phyloP scores from a whole-genome alignment of 2,329 filamentous ascomycete species.

The Trichophyton mentagrophytes region DNA sequence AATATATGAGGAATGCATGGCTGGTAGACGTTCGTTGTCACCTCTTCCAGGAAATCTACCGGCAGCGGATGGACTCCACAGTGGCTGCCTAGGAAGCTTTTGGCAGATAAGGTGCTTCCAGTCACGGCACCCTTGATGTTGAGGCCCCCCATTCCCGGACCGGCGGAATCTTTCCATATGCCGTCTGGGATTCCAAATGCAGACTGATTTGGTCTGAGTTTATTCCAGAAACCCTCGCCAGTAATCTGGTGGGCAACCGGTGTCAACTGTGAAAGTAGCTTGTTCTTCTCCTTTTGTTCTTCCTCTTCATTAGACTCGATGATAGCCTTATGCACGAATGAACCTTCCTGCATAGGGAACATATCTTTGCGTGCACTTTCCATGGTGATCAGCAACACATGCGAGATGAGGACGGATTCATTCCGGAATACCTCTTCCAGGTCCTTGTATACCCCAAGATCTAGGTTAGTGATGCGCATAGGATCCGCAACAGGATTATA shows the following conservation, averaged over 20 bases:
- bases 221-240: constrained; percentile 16
- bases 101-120: constrained; percentile 23
- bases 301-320: constrained; percentile 16
- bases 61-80: constrained; percentile 22
- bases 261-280: constrained; percentile 18
- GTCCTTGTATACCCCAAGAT: constrained; percentile 18
- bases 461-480: constrained; percentile 21
- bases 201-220: constrained; percentile 4
- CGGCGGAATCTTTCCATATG: constrained; percentile 16
- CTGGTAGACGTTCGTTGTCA: constrained; percentile 20
- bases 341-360: constrained; percentile 21
- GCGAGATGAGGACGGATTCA: constrained; percentile 19
- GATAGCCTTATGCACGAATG: constrained; percentile 19
- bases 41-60: constrained; percentile 22
- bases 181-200: constrained; percentile 7
- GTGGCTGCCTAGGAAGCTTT: constrained; percentile 22
- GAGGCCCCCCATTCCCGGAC: constrained; percentile 21
- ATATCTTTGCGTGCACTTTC: constrained; percentile 24
- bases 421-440: constrained; percentile 17
- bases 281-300: constrained; percentile 13
- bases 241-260: constrained; percentile 22
- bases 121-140: constrained; percentile 21
- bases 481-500: constrained; percentile 22
- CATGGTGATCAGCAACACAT: constrained; percentile 22
- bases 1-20: constrained; percentile 24